phyloP scores from a whole-genome alignment of 1,284 basidiomycete species.

The Ustilago shanxiensis region DNA sequence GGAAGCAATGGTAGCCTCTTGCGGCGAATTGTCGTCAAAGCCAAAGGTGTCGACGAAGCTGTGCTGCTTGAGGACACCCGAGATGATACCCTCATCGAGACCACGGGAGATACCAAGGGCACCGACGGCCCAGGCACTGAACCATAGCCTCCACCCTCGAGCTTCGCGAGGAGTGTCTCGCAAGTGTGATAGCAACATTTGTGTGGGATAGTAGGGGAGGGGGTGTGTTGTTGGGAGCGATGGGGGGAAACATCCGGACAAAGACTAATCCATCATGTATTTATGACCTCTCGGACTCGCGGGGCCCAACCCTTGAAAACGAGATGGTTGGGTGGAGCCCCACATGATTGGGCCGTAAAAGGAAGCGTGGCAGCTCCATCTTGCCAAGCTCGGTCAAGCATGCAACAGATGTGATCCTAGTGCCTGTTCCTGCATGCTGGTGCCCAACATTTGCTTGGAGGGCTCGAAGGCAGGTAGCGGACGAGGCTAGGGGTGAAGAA shows the following conservation, averaged over 20 bases:
- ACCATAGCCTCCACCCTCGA: slow-evolving; percentile 47
- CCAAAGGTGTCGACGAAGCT: slow-evolving; percentile 44
- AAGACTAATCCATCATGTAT: background rate
- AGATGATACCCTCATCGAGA: slow-evolving; percentile 59
- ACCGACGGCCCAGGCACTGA: slow-evolving; percentile 47
- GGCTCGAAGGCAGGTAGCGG: background rate
- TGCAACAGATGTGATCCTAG: background rate
- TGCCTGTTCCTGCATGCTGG: slow-evolving; percentile 5
- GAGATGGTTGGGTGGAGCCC: slow-evolving; percentile 14
- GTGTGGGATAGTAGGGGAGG: background rate
- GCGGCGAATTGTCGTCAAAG: slow-evolving; percentile 48
- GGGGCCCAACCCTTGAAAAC: background rate
- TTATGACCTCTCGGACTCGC: slow-evolving; percentile 2
- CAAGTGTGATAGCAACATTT: slow-evolving; percentile 49
- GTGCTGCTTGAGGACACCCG: slow-evolving; percentile 45
- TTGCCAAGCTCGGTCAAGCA: background rate
- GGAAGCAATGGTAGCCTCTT: slow-evolving; percentile 49
- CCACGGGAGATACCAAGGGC: slow-evolving; percentile 53
- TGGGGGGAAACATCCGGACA: background rate
- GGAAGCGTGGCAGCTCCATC: background rate
- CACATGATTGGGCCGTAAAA: background rate
- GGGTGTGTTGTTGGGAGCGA: background rate
- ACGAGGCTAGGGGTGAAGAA: too few species aligned
- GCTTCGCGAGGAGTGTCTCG: slow-evolving; percentile 47
- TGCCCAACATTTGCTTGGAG: background rate